Conservation (phyloP, 2,329 filamentous ascomycete species). For the Neodidymelliopsis sp. region DNA sequence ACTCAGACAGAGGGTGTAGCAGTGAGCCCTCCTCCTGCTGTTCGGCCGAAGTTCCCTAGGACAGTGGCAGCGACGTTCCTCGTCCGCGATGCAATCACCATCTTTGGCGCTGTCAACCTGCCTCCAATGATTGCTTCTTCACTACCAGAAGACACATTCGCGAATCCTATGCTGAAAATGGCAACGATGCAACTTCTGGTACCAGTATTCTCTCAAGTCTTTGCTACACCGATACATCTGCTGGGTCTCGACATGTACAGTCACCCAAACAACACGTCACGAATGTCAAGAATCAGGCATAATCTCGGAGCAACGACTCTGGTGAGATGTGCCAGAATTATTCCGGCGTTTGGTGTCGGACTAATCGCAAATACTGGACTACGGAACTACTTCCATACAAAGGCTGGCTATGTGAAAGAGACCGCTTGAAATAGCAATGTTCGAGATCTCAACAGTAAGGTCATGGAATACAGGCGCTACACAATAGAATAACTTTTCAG, state of each 20-base stretch:
- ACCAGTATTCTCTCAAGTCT: slow-evolving; percentile 37
- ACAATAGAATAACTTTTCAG: neutral
- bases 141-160: slow-evolving; percentile 26
- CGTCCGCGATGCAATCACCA: slow-evolving; percentile 40
- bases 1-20: slow-evolving; percentile 2
- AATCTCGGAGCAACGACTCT: slow-evolving; percentile 30
- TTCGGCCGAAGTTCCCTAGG: slow-evolving; percentile 20
- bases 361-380: slow-evolving; percentile 34
- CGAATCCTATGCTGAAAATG: slow-evolving; percentile 28
- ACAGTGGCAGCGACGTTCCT: slow-evolving; percentile 36
- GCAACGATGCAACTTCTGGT: slow-evolving; percentile 37
- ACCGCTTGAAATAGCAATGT: neutral
- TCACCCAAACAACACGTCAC: slow-evolving; percentile 13
- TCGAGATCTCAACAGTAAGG: neutral
- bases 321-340: slow-evolving; percentile 38
- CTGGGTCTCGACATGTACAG: slow-evolving; percentile 38
- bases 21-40: neutral
- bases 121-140: slow-evolving; percentile 31
- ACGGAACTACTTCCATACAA: slow-evolving; percentile 27
- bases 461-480: neutral
- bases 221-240: slow-evolving; percentile 39
- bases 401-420: slow-evolving; percentile 6
- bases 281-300: slow-evolving; percentile 23
- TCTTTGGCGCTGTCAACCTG: slow-evolving; percentile 41
- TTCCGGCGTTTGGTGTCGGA: slow-evolving; percentile 41